Evolutionary conservation across 1,139 yeast species (phyloP).

Genomic region (Saccharomyces hybrid): DNA sequence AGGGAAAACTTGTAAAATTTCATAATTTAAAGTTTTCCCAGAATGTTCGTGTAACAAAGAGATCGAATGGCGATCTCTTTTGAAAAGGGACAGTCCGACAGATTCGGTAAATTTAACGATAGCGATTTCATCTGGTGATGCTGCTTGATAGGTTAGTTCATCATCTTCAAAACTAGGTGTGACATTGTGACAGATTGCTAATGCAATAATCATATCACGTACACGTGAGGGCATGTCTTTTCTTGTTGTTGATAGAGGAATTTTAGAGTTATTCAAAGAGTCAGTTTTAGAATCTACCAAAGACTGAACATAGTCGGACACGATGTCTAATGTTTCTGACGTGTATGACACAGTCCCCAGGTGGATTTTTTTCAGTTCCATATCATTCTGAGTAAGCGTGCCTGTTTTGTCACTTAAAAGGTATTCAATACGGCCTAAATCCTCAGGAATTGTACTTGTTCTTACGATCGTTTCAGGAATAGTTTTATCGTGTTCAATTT

Average conservation of each 20-base stretch:
- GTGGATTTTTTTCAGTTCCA: conserved; percentile 91
- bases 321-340: conserved; percentile 86
- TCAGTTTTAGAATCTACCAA: conserved; percentile 11
- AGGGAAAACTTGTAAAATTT: conserved; percentile 79
- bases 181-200: conserved; percentile 92
- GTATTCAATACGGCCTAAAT: conserved; percentile 90
- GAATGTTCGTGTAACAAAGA: conserved; percentile 59
- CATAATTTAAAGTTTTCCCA: conserved; percentile 47
- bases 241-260: conserved; percentile 39
- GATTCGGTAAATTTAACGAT: conserved; percentile 85
- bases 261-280: conserved; percentile 17
- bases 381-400: conserved; percentile 93
- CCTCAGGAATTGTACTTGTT: conserved; percentile 97
- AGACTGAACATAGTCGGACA: conserved; percentile 54
- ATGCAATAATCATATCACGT: conserved; percentile 68
- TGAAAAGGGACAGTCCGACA: conserved; percentile 72
- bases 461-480: conserved; percentile 88
- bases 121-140: conserved; percentile 97
- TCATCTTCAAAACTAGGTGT: conserved; percentile 77
- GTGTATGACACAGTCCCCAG: conserved; percentile 89
- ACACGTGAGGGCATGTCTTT: conserved; percentile 70
- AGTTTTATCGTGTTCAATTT: conserved; percentile 76
- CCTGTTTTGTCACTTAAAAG: conserved; percentile 93
- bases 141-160: conserved; percentile 79
- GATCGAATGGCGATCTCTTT: conserved; percentile 74